Base-by-base conservation (phyloP, 202 grass and related monocot genomes). In the Musa balbisiana region DNA sequence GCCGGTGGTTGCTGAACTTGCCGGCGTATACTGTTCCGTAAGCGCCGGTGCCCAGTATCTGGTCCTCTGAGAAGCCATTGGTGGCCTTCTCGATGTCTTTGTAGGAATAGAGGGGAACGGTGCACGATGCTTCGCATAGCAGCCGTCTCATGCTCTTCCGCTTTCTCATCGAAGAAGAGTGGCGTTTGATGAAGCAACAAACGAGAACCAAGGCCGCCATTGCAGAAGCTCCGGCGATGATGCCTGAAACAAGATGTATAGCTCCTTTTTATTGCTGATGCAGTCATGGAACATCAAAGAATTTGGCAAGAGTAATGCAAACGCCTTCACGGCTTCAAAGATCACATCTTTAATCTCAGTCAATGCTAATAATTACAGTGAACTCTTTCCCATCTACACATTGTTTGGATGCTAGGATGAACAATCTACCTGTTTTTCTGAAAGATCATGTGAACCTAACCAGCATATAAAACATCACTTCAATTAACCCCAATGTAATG, bases 41-140 rank as follows among this genome's bases (percentile, higher is more conserved):
- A n/a, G 90, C 90, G 77, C 90, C 90, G 60, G 90, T 92, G 80
- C 90, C 87, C 0, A 89, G 80, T 14, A 80, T 78, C 25, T 81
- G 78, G 12, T 25, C 71, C 53, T 87, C 80, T 21, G 90, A 79
- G 87, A 92, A 92, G 33, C 82, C 70, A 72, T 78, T 21, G 5
- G 90, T 92, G 72, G 90, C 90, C 66, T 83, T 85, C 62, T 89
- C 90, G 73, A 92, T 87, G 73, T 92, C 90, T 70, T 85, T 85
- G 80, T 92, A 89, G 26, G 90, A 79, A 84, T 87, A 89, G 15
- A 89, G 56, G 9, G 90, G 90, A 62, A 92, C 84, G 17, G 74
- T 55, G 84, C 90, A 83, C 26, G 85, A 84, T 52, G 84, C 87
- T 70, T 85, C 87, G 0, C 82, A 85, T 22, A 92, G 74, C 24